These are phyloP conservation scores for Ustilago lituana DNA, from an alignment of 1,284 basidiomycete species.

Conservation along the genomic window DNA sequence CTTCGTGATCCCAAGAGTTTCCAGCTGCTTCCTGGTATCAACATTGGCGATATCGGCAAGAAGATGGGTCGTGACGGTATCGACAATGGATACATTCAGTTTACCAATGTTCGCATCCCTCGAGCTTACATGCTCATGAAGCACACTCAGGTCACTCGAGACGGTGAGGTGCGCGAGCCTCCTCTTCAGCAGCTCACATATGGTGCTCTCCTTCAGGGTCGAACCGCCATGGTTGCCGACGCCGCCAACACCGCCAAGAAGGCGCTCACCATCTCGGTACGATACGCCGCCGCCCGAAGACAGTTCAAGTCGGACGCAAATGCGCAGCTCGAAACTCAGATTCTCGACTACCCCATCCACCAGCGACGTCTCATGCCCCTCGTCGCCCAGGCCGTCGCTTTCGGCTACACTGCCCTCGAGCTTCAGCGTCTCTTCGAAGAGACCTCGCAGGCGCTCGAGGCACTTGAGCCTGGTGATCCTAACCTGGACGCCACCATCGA, in stretches of 20 bases:
- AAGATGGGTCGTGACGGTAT: conserved; percentile 74
- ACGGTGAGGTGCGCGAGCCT: conserved; percentile 72
- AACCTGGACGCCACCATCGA: conserved; percentile 67
- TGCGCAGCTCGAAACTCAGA: conserved; percentile 70
- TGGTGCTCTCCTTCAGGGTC: conserved; percentile 72
- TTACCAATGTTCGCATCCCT: conserved; percentile 73
- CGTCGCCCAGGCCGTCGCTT: conserved; percentile 72
- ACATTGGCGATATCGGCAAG: conserved; percentile 73
- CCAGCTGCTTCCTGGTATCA: conserved; percentile 69
- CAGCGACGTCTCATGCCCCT: conserved; percentile 73
- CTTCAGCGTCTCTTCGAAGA: conserved; percentile 68
- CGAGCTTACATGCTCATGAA: conserved; percentile 74
- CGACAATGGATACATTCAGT: conserved; percentile 68
- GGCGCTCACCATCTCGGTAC: conserved; percentile 72
- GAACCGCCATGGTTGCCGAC: conserved; percentile 72
- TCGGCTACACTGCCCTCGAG: conserved; percentile 71
- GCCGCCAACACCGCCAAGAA: conserved; percentile 71
- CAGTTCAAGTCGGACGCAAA: conserved; percentile 70
- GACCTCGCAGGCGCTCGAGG: conserved; percentile 71
- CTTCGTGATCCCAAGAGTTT: conserved; percentile 71
- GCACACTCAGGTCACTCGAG: conserved; percentile 72
- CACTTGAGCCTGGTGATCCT: conserved; percentile 70
- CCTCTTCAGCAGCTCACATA: conserved; percentile 73
- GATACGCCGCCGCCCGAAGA: conserved; percentile 72
- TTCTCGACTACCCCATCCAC: conserved; percentile 74